Base-by-base conservation (phyloP, 2,329 filamentous ascomycete species). In the Didymella glomerata region DNA sequence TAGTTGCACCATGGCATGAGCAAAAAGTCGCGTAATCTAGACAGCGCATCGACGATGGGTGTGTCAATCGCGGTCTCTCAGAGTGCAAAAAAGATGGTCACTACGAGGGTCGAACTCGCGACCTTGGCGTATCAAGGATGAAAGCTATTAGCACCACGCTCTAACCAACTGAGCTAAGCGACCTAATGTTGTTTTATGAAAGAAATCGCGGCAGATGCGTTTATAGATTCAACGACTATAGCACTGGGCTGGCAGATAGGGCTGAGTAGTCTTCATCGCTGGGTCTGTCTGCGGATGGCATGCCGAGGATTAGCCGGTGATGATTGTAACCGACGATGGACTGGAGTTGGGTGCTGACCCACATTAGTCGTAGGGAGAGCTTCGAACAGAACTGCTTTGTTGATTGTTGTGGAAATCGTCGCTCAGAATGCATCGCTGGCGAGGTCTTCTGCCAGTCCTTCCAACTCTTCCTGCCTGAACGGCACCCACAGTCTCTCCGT, bases 401-500 rank as follows among this genome's bases (percentile, higher is more conserved):
- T 8, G 38, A 46, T 34, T 47, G 36, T 20, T n/a, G 16, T n/a
- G 56, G 52, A 54, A 59, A 6, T n/a, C 60, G 54, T 46, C 34
- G 36, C 57, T 68, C 53, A 76, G 48, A 72, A 65, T 1, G 59
- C 54, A n/a, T 75, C 72, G 18, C 60, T 64, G 16, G 68, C 78
- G 48, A 88, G 72, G 66, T 98, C 95, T 73, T 97, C 94, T 63
- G 97, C 93, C 64, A 98, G 77, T 1, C 85, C 88, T 77, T 97
- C 94, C 72, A 98, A 82, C 78, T 99, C 95, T 64, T 96, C 93
- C 67, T 89, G 90, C 42, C 89, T 84, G 72, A 98, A 92, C 0
- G 95, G 95, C 14, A 97, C 86, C 66, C 91, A 90, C 46, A 99
- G 78, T 51, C 95, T 81, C 75, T 98, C 95, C 2, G 90, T 93